These are phyloP conservation scores for Escovopsis sp. DNA, from an alignment of 2,329 filamentous ascomycete genomes.

Conservation along the genomic window DNA sequence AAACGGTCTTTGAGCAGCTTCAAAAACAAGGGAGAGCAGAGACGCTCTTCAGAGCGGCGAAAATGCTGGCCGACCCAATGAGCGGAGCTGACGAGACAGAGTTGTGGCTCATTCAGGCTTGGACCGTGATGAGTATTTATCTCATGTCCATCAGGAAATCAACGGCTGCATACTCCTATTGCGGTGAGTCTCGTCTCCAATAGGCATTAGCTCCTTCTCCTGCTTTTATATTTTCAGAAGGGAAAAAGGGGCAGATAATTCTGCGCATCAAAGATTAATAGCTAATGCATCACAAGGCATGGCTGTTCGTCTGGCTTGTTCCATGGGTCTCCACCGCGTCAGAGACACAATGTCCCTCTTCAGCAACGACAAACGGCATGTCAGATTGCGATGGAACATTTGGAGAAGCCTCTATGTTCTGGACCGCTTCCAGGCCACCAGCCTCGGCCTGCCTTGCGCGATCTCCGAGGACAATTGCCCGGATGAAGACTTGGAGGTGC, in stretches of 20 bases:
- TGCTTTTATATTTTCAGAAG: background rate
- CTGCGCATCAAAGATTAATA: no score
- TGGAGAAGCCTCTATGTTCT: constrained; percentile 52
- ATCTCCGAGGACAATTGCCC: constrained; percentile 50
- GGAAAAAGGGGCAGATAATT: no score
- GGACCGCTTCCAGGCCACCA: constrained; percentile 47
- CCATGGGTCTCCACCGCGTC: constrained; percentile 44
- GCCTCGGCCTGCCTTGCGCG: constrained; percentile 45
- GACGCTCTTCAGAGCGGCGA: constrained; percentile 46
- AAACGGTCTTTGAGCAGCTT: constrained; percentile 35
- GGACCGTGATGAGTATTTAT: constrained; percentile 49
- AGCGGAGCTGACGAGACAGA: constrained; percentile 45
- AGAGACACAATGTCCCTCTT: constrained; percentile 43
- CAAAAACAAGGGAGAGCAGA: constrained; percentile 41
- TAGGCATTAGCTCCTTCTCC: background rate
- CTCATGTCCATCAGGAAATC: constrained; percentile 46
- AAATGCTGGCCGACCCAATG: constrained; percentile 30
- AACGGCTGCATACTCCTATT: constrained; percentile 47
- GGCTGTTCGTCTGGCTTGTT: constrained; percentile 48
- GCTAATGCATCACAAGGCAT: constrained; percentile 29
- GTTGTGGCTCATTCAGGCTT: constrained; percentile 50
- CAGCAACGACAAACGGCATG: constrained; percentile 22
- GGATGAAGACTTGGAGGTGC: constrained; percentile 25
- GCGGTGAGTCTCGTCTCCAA: constrained; percentile 27
- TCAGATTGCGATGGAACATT: constrained; percentile 37